Conservation (phyloP, 1,139 yeast genomes). For the Meyerozyma carpophila region DNA sequence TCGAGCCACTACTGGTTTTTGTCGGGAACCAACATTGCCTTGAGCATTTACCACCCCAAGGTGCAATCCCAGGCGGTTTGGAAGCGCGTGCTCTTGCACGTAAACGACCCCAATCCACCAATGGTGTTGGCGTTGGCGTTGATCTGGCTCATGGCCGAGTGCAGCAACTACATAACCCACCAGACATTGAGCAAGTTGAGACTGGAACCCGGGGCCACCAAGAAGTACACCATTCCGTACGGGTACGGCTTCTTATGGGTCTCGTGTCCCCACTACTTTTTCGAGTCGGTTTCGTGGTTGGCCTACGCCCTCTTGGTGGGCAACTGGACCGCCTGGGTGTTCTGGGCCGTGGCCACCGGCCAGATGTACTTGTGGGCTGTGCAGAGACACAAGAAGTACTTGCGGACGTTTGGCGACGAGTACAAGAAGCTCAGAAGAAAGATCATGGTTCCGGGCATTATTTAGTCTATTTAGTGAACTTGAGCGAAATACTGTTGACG, state of each 20-base stretch:
- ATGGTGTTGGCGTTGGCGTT: conserved; percentile 28
- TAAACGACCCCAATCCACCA: conserved; percentile 20
- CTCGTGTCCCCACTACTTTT: conserved; percentile 82
- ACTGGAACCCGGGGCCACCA: conserved; percentile 25
- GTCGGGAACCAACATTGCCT: conserved; percentile 69
- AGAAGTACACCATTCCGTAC: conserved; percentile 37
- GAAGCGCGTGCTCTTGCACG: conserved; percentile 16
- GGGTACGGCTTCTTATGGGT: conserved; percentile 44
- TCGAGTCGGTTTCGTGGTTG: conserved; percentile 76
- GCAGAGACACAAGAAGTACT: conserved; percentile 63
- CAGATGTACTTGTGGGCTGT: conserved; percentile 84
- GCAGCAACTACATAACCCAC: conserved; percentile 71
- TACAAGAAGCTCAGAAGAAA: conserved; percentile 67
- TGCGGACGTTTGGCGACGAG: conserved; percentile 65
- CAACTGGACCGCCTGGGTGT: conserved; percentile 71
- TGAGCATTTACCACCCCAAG: conserved; percentile 63
- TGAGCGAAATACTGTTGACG: conserved; percentile 80
- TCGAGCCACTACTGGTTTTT: conserved; percentile 87
- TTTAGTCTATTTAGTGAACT: conserved; percentile 32
- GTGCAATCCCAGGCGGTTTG: conserved; percentile 7
- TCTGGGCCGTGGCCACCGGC: conserved; percentile 61
- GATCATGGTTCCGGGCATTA: conserved; percentile 55
- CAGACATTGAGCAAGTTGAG: conserved; percentile 54
- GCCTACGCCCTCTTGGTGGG: conserved; percentile 65
- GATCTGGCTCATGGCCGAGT: conserved; percentile 62